A percentile compares a stretch with the other conserved stretches of the same genome.
These are phyloP conservation scores for Lipomyces mesembrius DNA, from an alignment of 805 yeast genomes.

Conservation along the genomic window DNA sequence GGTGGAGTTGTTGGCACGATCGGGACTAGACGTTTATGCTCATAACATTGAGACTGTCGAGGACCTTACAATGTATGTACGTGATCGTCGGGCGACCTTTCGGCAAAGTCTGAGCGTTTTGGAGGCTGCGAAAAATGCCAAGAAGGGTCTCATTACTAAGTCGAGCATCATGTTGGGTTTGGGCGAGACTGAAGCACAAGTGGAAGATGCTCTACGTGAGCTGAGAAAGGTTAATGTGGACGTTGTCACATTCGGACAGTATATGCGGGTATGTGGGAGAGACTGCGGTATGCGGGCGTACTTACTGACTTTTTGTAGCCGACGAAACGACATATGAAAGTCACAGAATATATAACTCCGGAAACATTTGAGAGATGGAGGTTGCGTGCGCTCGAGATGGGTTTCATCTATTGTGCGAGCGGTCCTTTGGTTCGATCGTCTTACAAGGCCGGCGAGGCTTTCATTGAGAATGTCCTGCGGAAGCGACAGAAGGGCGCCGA, in stretches of 20 bases:
- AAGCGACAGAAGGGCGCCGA: slow-evolving; percentile 54
- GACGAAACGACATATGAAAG: slow-evolving; percentile 97
- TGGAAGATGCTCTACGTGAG: slow-evolving; percentile 73
- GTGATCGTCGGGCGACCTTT: slow-evolving; percentile 97
- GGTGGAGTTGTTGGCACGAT: slow-evolving; percentile 77
- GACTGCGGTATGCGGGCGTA: neutral
- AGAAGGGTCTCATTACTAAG: slow-evolving; percentile 80
- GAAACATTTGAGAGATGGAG: slow-evolving; percentile 95
- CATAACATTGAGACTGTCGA: slow-evolving; percentile 97
- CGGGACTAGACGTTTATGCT: slow-evolving; percentile 95
- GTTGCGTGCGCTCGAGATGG: slow-evolving; percentile 78
- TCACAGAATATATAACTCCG: slow-evolving; percentile 91
- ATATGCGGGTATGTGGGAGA: slow-evolving; percentile 45
- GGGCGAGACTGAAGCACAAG: slow-evolving; percentile 93
- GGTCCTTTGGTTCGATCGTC: slow-evolving; percentile 97
- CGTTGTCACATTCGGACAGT: slow-evolving; percentile 97
- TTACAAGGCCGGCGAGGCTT: slow-evolving; percentile 97
- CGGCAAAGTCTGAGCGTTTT: slow-evolving; percentile 82
- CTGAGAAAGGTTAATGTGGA: slow-evolving; percentile 80
- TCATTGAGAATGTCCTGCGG: slow-evolving; percentile 88
- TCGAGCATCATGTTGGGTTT: slow-evolving; percentile 96
- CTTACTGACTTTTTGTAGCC: slow-evolving; percentile 75
- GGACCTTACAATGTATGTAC: slow-evolving; percentile 87
- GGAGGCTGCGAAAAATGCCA: slow-evolving; percentile 75
- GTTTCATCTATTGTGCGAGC: slow-evolving; percentile 93